These are phyloP conservation scores for Neoascochyta sp. DNA, from an alignment of 2,329 filamentous ascomycete genomes.

Conservation along the genomic window DNA sequence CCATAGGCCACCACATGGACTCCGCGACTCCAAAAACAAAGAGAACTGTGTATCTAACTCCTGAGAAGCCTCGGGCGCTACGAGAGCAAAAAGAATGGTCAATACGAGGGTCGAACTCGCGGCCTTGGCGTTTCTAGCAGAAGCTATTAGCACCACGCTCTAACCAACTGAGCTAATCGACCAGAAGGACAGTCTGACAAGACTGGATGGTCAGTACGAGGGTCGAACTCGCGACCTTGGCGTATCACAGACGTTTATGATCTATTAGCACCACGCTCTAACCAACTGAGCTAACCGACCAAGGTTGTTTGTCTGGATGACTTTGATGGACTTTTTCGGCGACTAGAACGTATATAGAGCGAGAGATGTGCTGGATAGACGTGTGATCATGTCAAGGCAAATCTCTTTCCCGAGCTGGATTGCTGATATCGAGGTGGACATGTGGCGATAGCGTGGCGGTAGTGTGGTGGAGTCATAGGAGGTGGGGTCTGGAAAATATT, in stretches of 20 bases:
- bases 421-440: too few species aligned
- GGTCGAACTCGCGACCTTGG: constrained; percentile 19
- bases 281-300: constrained; percentile 19
- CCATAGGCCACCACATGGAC: too few species aligned
- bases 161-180: constrained; percentile 20
- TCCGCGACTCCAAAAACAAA: neutral
- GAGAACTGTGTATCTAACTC: neutral
- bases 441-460: too few species aligned
- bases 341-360: too few species aligned
- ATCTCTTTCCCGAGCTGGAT: too few species aligned
- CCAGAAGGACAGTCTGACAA: too few species aligned
- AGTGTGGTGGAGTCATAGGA: too few species aligned
- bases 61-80: neutral
- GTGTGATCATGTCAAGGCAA: too few species aligned
- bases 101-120: constrained; percentile 19
- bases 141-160: constrained; percentile 19
- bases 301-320: too few species aligned
- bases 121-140: constrained; percentile 15
- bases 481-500: too few species aligned
- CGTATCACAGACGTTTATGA: constrained; percentile 11
- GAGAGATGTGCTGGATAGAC: too few species aligned
- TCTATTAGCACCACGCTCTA: constrained; percentile 21
- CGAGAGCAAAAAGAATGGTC: constrained; percentile 11
- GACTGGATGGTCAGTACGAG: constrained; percentile 21
- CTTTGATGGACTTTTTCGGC: too few species aligned